A percentile compares a stretch with the other conserved stretches of the same genome.
These are phyloP conservation scores for Parachaetomium inaequale DNA, from an alignment of 495 filamentous ascomycete genomes.

Conservation along the genomic window DNA sequence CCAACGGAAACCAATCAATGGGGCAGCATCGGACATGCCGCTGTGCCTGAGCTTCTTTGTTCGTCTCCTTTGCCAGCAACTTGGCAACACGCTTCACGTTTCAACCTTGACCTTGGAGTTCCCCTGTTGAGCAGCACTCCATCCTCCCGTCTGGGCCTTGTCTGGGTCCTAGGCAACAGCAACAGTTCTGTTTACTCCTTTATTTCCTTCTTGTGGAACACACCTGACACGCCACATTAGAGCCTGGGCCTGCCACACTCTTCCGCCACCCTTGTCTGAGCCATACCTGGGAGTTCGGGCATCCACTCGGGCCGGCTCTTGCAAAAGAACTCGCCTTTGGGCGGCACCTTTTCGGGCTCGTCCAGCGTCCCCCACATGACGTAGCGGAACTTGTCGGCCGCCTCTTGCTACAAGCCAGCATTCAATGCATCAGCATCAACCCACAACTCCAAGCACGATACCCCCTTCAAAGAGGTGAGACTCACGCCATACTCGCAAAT, in stretches of 20 bases:
- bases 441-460: background rate
- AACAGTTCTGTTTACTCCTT: conserved; percentile 39
- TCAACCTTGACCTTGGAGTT: background rate
- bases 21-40: background rate
- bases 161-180: background rate
- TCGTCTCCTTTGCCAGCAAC: background rate
- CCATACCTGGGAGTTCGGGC: conserved; percentile 56
- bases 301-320: conserved; percentile 56
- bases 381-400: conserved; percentile 58
- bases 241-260: background rate
- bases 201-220: conserved; percentile 60
- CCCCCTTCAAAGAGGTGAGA: background rate
- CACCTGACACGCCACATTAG: conserved; percentile 31
- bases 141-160: too few relatives aligned
- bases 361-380: conserved; percentile 64
- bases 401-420: conserved; percentile 43
- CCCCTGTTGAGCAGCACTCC: background rate
- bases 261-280: background rate
- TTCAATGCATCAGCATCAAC: conserved; percentile 9
- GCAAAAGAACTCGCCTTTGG: conserved; percentile 70
- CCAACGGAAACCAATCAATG: background rate
- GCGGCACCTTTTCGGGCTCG: conserved; percentile 55
- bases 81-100: background rate
- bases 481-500: conserved; percentile 63
- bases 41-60: background rate